Base-by-base conservation (phyloP, 2,329 filamentous ascomycete species). In the Penicillium concentricum region DNA sequence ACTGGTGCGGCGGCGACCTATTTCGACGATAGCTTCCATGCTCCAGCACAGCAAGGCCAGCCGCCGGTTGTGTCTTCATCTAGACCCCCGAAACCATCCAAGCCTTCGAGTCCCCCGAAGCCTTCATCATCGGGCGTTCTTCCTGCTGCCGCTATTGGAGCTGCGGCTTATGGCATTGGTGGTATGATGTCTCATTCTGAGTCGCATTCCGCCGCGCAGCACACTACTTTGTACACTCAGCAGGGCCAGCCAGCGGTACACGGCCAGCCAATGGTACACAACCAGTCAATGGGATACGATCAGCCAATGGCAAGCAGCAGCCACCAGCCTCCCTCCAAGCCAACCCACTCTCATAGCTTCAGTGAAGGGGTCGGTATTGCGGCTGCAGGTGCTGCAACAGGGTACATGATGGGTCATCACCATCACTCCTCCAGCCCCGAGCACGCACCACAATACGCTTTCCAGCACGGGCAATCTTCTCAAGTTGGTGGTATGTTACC, bases 1-100 rank as follows among this genome's bases (percentile, higher is more conserved):
- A 59, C 70, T 49, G 73, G 73, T 18, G 76, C 82, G n/a, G 84
- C 85, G 22, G 82, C 83, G 6, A 80, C 82, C 15, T 87, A 84
- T 69, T 87, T 80, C 39, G 71, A 64, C 38, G 65, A 66, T 15
- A 42, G 60, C 8, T 61, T 54, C 41, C 32, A 35, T 16, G 60
- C 46, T 9, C 55, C 43, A n/a, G 68, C 63, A n/a, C 54, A 38
- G n/a, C 51, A 65, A 53, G 44, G 9, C n/a, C 56, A 61, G 12
- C 60, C 62, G 1, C 52, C 61, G 20, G 57, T 60, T 20, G 44
- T 50, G 2, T 56, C 68, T 8, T 51, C 59, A 10, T 55, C 67
- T 3, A 65, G 62, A 42, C 68, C 69, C 18, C 59, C 66, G 0
- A 72, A 65, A 38, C 68, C 69, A 4, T 59, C 65, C 24, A 76